Conservation (phyloP, 345 rosid genomes). For the Syzygium oleosum region DNA sequence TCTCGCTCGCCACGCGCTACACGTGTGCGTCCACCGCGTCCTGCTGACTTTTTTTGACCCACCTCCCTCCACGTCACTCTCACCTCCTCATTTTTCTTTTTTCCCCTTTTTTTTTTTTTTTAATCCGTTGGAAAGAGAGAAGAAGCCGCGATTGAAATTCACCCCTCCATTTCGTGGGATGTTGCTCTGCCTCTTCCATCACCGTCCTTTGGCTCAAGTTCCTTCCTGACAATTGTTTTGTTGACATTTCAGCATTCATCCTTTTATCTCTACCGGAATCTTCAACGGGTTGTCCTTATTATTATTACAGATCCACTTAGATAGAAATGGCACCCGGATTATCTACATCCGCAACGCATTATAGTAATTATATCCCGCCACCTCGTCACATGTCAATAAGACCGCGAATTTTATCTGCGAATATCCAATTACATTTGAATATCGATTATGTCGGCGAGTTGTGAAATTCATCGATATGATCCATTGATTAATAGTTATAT, state of each 20-base stretch:
- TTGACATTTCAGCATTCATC: not conserved
- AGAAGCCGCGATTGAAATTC: not conserved
- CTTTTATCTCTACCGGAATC: not conserved
- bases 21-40: not conserved
- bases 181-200: not conserved
- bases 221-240: not conserved
- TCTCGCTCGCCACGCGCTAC: not conserved
- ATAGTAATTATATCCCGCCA: not conserved
- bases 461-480: accelerated
- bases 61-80: not conserved
- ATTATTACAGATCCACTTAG: not conserved
- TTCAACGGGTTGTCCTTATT: not conserved
- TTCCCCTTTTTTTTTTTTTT: too few relatives aligned
- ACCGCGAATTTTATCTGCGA: accelerated
- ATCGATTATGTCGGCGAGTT: not conserved
- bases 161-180: not conserved
- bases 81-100: not conserved
- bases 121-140: not conserved
- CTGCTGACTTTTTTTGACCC: not conserved
- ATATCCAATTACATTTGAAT: not conserved
- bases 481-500: not conserved
- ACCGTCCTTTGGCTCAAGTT: not conserved
- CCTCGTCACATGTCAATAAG: accelerated
- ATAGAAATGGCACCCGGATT: not conserved
- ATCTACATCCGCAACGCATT: not conserved